phyloP scores from a whole-genome alignment of 2,329 filamentous ascomycete genomes.

The Diaporthe humulicola region DNA sequence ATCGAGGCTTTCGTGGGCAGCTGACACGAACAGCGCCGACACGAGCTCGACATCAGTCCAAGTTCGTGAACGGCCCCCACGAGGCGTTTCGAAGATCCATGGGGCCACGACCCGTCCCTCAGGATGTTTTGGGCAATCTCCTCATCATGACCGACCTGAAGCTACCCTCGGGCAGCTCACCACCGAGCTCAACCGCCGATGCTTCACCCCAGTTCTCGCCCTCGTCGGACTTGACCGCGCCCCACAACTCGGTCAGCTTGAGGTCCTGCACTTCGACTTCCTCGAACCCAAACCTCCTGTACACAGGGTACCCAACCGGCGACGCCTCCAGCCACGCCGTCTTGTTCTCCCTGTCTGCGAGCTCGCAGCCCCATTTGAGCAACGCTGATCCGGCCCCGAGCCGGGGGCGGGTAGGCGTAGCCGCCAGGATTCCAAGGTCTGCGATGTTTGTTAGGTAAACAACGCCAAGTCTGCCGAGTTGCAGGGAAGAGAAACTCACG shows the following conservation, averaged over 20 bases:
- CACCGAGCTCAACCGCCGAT: conserved; percentile 42
- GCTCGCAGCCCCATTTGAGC: conserved; percentile 43
- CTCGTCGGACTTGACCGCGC: conserved; percentile 32
- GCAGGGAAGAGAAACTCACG: conserved; percentile 42
- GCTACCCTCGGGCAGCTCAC: conserved; percentile 42
- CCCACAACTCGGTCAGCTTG: conserved; percentile 24
- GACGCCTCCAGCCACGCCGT: conserved; percentile 47
- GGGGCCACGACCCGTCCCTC: not conserved
- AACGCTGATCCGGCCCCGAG: conserved; percentile 48
- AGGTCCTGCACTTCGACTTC: conserved; percentile 45
- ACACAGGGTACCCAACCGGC: conserved; percentile 46
- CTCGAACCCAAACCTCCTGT: conserved; percentile 46
- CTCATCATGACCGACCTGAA: conserved; percentile 47
- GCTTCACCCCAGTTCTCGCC: conserved; percentile 46
- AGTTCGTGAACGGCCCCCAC: not conserved
- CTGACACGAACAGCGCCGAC: not conserved
- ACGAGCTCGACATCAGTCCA: not conserved
- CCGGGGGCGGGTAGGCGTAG: conserved; percentile 42
- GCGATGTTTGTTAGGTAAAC: not conserved
- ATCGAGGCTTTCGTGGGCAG: conserved; percentile 9
- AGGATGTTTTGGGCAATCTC: conserved; percentile 34
- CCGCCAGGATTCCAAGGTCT: conserved; percentile 45
- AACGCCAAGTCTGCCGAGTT: not conserved
- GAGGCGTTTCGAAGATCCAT: not conserved
- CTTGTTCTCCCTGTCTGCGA: conserved; percentile 46